phyloP scores from a whole-genome alignment of 1,284 basidiomycete genomes.

The Acaromyces ingoldii region DNA sequence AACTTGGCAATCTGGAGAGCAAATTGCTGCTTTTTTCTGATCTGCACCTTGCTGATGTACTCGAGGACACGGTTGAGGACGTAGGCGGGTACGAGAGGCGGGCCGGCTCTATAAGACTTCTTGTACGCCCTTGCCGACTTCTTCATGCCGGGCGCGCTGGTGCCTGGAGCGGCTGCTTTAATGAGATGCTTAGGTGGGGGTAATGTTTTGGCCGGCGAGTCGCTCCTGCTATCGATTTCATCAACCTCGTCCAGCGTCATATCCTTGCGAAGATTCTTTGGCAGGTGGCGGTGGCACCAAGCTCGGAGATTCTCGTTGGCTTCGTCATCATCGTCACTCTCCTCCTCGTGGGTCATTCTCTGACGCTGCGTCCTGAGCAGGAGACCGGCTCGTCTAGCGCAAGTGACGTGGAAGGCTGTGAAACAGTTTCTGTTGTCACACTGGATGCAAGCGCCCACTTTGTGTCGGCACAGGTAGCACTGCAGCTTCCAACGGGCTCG shows the following conservation, averaged over 20 bases:
- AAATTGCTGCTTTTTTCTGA: conserved; percentile 74
- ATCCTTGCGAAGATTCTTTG: conserved; percentile 13
- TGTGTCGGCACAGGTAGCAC: conserved; percentile 78
- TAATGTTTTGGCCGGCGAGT: background rate
- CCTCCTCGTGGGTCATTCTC: conserved; percentile 26
- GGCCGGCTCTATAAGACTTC: conserved; percentile 57
- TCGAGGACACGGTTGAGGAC: conserved; percentile 66
- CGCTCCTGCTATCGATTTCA: background rate
- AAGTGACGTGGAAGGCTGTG: conserved; percentile 90
- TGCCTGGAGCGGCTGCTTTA: background rate
- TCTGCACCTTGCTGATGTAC: conserved; percentile 68
- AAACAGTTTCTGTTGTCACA: conserved; percentile 89
- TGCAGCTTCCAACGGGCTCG: conserved; percentile 86
- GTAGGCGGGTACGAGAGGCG: conserved; percentile 57
- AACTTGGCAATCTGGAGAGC: conserved; percentile 77
- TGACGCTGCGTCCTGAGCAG: conserved; percentile 34
- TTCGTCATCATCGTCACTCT: conserved; percentile 23
- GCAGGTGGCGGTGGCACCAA: conserved; percentile 46
- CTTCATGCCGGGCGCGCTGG: conserved; percentile 10
- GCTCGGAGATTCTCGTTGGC: conserved; percentile 26
- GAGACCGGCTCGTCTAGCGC: conserved; percentile 61
- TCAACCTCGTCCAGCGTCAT: conserved; percentile 7
- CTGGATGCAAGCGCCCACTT: conserved; percentile 90
- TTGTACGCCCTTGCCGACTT: conserved; percentile 58
- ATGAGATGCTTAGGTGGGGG: too few relatives aligned